These are phyloP conservation scores for Phialophora verrucosa DNA, from an alignment of 2,329 filamentous ascomycete genomes.

Conservation along the genomic window DNA sequence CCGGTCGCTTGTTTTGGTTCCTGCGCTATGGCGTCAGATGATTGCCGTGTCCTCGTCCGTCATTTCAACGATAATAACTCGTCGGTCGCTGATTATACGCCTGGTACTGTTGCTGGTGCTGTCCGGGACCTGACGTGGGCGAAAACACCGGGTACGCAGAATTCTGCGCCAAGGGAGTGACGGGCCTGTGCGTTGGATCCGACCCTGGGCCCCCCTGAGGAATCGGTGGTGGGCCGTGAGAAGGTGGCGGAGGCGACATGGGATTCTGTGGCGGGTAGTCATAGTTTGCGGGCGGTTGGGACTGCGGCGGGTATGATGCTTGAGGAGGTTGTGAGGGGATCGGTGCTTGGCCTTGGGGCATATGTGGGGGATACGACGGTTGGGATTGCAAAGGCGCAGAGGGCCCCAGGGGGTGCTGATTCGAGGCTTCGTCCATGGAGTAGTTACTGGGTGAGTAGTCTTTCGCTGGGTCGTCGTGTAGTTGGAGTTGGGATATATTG, in stretches of 20 bases:
- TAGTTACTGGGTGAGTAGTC: conserved; percentile 51
- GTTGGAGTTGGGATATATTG: conserved; percentile 41
- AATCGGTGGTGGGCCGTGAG: conserved; percentile 33
- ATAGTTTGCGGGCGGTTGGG: conserved; percentile 30
- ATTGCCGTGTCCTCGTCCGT: not conserved
- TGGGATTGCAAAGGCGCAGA: conserved; percentile 22
- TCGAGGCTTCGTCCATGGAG: conserved; percentile 42
- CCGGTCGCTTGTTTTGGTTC: not conserved
- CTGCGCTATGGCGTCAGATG: not conserved
- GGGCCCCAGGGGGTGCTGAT: conserved; percentile 14
- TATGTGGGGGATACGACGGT: conserved; percentile 18
- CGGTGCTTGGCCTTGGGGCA: conserved; percentile 42
- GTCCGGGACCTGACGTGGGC: conserved; percentile 16
- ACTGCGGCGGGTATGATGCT: conserved; percentile 78
- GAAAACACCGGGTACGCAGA: conserved; percentile 33
- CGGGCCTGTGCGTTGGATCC: conserved; percentile 17
- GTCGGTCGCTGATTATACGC: conserved; percentile 36
- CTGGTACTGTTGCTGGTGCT: conserved; percentile 33
- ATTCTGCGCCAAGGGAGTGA: conserved; percentile 23
- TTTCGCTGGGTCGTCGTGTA: conserved; percentile 38
- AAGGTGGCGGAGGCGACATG: conserved; percentile 29
- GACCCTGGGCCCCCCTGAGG: conserved; percentile 4
- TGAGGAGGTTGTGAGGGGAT: conserved; percentile 71
- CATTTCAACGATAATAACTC: conserved; percentile 20
- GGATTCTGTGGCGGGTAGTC: conserved; percentile 27